phyloP scores from a whole-genome alignment of 257 asterid species.

The Linaria vulgaris region DNA sequence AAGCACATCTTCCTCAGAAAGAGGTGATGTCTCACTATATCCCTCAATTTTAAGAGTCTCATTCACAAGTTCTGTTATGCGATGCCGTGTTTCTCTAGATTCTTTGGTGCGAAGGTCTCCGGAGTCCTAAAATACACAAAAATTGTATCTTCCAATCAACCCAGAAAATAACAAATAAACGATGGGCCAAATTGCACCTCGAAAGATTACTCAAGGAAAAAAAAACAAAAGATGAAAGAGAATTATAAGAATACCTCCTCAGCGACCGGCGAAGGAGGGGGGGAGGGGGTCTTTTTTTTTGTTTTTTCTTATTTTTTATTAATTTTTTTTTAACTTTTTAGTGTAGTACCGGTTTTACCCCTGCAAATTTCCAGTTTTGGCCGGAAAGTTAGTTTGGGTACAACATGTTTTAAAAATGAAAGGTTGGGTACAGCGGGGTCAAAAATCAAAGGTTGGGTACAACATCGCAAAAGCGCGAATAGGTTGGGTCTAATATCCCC shows the following conservation, averaged over 20 bases:
- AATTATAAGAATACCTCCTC: constrained; percentile 70
- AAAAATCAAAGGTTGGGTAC: no score
- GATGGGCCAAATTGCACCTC: constrained; percentile 4
- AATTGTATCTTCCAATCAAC: constrained; percentile 16
- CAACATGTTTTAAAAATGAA: no score
- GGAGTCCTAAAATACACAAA: constrained; percentile 64
- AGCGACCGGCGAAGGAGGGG: constrained; percentile 94
- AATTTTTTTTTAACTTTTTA: no score
- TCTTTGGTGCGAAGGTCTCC: constrained; percentile 82
- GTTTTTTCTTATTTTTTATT: no score
- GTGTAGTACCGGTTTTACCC: no score
- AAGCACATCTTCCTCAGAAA: constrained; percentile 80
- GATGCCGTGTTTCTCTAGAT: constrained; percentile 66
- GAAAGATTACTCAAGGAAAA: not conserved
- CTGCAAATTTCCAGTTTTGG: no score
- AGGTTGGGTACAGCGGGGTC: no score
- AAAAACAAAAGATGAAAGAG: constrained; percentile 1
- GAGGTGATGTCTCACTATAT: constrained; percentile 24
- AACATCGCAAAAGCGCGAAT: no score
- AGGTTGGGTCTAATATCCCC: no score
- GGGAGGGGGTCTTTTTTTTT: no score
- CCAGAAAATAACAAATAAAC: constrained; percentile 17
- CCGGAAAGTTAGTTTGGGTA: no score
- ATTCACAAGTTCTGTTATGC: constrained; percentile 82
- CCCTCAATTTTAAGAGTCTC: constrained; percentile 76